Evolutionary conservation across 768 basidiomycete genomes (phyloP).

Genomic region (Sporobolomyces roseus): DNA sequence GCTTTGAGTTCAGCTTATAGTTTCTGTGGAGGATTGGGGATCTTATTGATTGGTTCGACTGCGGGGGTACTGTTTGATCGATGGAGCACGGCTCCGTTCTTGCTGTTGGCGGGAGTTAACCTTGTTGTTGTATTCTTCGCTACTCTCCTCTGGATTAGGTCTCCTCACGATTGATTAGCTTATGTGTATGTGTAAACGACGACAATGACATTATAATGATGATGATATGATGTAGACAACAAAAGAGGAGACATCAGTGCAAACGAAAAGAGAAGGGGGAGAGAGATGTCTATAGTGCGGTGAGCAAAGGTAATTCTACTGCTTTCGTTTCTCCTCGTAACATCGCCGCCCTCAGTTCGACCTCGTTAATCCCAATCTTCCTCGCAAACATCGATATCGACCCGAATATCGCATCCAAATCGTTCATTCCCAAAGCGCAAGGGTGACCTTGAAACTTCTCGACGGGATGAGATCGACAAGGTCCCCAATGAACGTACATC

Average conservation of each 20-base stretch:
- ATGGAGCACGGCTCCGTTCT: conserved; percentile 9
- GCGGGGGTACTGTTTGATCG: conserved; percentile 18
- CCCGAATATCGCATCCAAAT: background rate
- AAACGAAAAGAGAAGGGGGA: too few relatives aligned
- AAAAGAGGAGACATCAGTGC: background rate
- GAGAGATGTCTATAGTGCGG: background rate
- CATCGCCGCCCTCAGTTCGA: background rate
- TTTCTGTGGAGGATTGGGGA: conserved; percentile 33
- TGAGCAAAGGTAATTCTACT: background rate
- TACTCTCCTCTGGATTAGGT: too few relatives aligned
- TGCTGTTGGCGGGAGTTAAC: background rate
- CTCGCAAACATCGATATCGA: conserved; percentile 12
- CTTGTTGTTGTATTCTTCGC: background rate
- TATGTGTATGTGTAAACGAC: background rate
- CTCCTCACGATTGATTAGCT: too few relatives aligned
- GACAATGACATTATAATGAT: background rate
- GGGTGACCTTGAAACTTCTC: conserved; percentile 6
- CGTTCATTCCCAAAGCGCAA: conserved; percentile 11
- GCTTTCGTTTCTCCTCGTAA: conserved; percentile 3
- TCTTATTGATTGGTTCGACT: conserved; percentile 21
- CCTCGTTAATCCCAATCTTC: background rate
- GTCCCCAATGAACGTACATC: conserved; percentile 19
- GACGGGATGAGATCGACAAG: conserved; percentile 12
- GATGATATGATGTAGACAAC: background rate
- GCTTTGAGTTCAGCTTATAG: conserved; percentile 21